A percentile compares a stretch with the other conserved stretches of the same genome.
Evolutionary conservation across 2,329 filamentous ascomycete genomes (phyloP).

Genomic region (Penicillium italicum): DNA sequence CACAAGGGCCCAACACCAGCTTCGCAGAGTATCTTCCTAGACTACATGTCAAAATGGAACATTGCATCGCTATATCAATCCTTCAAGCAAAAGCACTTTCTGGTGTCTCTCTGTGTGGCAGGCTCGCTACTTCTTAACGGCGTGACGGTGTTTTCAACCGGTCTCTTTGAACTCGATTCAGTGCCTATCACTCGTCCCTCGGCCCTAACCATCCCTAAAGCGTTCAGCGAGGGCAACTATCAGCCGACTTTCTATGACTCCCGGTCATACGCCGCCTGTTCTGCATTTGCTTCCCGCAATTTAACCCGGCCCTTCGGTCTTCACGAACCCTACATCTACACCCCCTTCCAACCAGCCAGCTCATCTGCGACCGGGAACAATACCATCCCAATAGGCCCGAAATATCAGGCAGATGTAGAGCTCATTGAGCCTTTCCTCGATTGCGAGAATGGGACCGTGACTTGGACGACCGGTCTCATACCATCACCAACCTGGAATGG

Average conservation of each 20-base stretch:
- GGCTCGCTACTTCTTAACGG: slow-evolving; percentile 1
- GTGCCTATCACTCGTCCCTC: not conserved
- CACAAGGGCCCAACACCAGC: not conserved
- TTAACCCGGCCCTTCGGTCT: slow-evolving; percentile 1
- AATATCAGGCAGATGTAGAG: not conserved
- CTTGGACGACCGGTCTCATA: not conserved
- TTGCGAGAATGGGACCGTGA: not conserved
- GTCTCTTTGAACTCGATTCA: slow-evolving; percentile 1
- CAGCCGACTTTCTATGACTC: not conserved
- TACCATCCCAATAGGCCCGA: not conserved
- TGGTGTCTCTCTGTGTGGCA: slow-evolving; percentile 9
- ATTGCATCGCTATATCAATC: slow-evolving; percentile 7
- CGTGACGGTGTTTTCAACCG: slow-evolving; percentile 4
- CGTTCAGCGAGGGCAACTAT: not conserved
- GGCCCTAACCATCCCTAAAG: not conserved
- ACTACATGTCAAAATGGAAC: slow-evolving; percentile 12
- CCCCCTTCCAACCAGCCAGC: not conserved
- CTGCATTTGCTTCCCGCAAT: not conserved
- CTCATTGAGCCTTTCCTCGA: not conserved
- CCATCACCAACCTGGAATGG: not conserved
- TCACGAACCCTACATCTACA: not conserved
- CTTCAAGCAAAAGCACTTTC: slow-evolving; percentile 7
- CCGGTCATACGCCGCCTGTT: not conserved
- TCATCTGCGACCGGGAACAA: not conserved
- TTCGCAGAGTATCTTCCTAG: slow-evolving; percentile 10